These are phyloP conservation scores for Epichloe brachyelytri DNA, from an alignment of 2,329 filamentous ascomycete species.

Conservation along the genomic window DNA sequence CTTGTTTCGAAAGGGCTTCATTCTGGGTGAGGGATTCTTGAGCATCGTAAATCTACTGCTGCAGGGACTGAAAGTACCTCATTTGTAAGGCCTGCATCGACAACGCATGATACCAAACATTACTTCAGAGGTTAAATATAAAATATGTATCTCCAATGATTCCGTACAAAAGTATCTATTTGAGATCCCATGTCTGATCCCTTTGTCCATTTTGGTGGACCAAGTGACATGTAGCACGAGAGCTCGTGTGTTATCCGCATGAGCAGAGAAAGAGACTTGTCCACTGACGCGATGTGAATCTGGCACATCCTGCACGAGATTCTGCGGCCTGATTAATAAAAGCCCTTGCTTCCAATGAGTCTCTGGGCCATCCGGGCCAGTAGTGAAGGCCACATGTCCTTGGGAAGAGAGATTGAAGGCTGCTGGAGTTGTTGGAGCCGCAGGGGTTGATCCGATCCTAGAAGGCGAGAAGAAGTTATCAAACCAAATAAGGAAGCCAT, in stretches of 20 bases:
- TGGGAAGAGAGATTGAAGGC: constrained; percentile 44
- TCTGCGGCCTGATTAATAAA: constrained; percentile 51
- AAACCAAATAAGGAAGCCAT: constrained; percentile 87
- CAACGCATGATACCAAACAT: background rate
- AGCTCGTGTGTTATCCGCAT: constrained; percentile 55
- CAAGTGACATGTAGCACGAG: constrained; percentile 53
- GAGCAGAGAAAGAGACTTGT: constrained; percentile 56
- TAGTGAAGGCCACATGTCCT: constrained; percentile 73
- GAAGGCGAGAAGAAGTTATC: constrained; percentile 78
- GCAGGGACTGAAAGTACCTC: constrained; percentile 64
- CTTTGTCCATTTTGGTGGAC: constrained; percentile 32
- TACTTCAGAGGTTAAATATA: background rate
- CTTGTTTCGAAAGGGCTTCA: constrained; percentile 52
- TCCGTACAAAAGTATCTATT: constrained; percentile 16
- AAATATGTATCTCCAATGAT: too few species aligned
- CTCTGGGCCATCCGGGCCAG: constrained; percentile 59
- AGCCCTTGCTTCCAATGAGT: constrained; percentile 91
- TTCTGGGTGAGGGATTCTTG: constrained; percentile 81
- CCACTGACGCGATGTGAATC: constrained; percentile 49
- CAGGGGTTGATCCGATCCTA: constrained; percentile 34
- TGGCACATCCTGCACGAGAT: constrained; percentile 32
- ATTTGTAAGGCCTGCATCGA: constrained; percentile 35
- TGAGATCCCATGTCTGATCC: constrained; percentile 38
- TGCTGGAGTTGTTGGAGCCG: constrained; percentile 42
- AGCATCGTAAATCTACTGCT: constrained; percentile 83